Evolutionary conservation across 2,329 filamentous ascomycete species (phyloP).

Genomic region (Pseudopyricularia cyperi): DNA sequence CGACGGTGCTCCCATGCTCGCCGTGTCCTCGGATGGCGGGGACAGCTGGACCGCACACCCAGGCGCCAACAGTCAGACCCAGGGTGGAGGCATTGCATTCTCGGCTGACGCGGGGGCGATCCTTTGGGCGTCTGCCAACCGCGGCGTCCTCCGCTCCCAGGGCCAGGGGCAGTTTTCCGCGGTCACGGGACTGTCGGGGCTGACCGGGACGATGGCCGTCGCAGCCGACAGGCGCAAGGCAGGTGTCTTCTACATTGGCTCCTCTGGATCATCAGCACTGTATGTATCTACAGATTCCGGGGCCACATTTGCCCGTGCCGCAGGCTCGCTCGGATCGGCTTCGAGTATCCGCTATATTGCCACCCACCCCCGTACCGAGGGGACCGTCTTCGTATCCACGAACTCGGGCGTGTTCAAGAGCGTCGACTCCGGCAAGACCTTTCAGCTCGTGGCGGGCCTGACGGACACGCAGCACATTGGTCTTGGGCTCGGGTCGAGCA

Average conservation of each 20-base stretch:
- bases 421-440: conserved; percentile 34
- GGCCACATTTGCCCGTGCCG: conserved; percentile 26
- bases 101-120: conserved; percentile 37
- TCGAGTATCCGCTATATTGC: conserved; percentile 40
- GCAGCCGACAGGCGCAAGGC: conserved; percentile 41
- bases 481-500: conserved; percentile 24
- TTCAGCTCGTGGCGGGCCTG: conserved; percentile 23
- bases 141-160: conserved; percentile 27
- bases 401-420: conserved; percentile 40
- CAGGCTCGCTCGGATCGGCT: conserved; percentile 22
- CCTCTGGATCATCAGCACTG: conserved; percentile 25
- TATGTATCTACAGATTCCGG: conserved; percentile 38
- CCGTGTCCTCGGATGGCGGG: conserved; percentile 36
- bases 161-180: conserved; percentile 27
- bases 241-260: conserved; percentile 35
- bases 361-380: conserved; percentile 40
- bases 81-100: conserved; percentile 32
- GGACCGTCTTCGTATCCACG: conserved; percentile 47
- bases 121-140: conserved; percentile 29
- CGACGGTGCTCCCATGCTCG: conserved; percentile 27
- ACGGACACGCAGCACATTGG: conserved; percentile 28
- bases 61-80: conserved; percentile 28
- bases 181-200: conserved; percentile 28
- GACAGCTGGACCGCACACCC: conserved; percentile 31
- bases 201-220: conserved; percentile 32